Percentiles rank a stretch among this genome's conserved stretches.
Conservation (phyloP, 2,329 filamentous ascomycete species). For the Aspergillus neoniger region DNA sequence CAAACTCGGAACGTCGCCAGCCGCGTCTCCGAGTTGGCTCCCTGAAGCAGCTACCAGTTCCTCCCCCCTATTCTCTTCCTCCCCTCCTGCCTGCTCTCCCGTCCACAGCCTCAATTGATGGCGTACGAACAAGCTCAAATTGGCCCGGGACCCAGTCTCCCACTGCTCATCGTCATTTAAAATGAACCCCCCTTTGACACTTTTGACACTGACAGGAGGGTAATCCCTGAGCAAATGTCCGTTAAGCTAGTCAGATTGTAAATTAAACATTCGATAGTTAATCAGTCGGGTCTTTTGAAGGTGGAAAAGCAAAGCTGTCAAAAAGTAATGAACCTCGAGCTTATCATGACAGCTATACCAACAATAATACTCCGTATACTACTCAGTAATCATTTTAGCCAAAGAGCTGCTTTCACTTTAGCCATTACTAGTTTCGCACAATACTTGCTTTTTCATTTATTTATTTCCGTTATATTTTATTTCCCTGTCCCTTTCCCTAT, state of each 20-base stretch:
- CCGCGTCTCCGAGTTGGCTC: not conserved
- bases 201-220: conserved; percentile 5
- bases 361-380: too few species aligned
- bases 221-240: not conserved
- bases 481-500: too few species aligned
- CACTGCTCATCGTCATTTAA: conserved; percentile 13
- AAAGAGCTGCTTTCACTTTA: not conserved
- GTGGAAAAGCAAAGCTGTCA: not conserved
- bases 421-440: not conserved
- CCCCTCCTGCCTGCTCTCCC: not conserved
- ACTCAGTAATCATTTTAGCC: not conserved
- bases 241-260: conserved; percentile 2
- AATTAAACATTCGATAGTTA: conserved; percentile 2
- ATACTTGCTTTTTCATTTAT: not conserved
- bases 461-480: too few species aligned
- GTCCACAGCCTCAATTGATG: conserved; percentile 8
- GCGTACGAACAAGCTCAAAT: conserved; percentile 17
- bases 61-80: too few species aligned
- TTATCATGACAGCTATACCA: not conserved
- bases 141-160: conserved; percentile 6
- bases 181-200: conserved; percentile 4
- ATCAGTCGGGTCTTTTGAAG: not conserved
- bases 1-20: not conserved
- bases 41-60: too few species aligned
- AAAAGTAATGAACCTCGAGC: too few species aligned